Evolutionary conservation across 768 basidiomycete genomes (phyloP).

Genomic region (Psilocybe subaeruginosa): DNA sequence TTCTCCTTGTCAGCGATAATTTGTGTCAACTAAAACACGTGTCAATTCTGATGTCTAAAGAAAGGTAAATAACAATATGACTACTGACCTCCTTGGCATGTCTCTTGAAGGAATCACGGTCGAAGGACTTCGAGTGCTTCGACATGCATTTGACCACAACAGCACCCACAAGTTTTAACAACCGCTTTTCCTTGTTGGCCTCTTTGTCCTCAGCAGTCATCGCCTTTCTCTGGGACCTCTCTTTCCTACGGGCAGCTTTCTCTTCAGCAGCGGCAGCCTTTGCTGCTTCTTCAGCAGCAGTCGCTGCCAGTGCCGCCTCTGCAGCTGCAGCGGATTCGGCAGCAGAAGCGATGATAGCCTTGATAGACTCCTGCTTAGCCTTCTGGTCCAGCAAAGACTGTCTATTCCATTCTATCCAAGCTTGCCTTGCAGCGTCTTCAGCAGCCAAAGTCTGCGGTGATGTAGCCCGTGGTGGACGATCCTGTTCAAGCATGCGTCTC

Average conservation of each 20-base stretch:
- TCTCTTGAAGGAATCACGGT: slow-evolving; percentile 87
- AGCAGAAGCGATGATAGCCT: slow-evolving; percentile 41
- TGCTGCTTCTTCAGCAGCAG: slow-evolving; percentile 30
- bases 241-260: slow-evolving; percentile 36
- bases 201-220: slow-evolving; percentile 62
- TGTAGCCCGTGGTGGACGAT: not conserved
- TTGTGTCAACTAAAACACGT: slow-evolving; percentile 71
- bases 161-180: slow-evolving; percentile 82
- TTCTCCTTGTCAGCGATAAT: slow-evolving; percentile 95
- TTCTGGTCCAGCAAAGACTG: slow-evolving; percentile 7
- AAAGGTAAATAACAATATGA: not conserved
- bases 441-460: not conserved
- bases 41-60: not conserved
- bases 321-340: slow-evolving; percentile 33
- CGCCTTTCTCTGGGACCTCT: slow-evolving; percentile 42
- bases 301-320: slow-evolving; percentile 30
- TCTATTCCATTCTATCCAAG: not conserved
- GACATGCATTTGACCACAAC: slow-evolving; percentile 94
- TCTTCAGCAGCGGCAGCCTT: slow-evolving; percentile 34
- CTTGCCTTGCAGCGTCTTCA: not conserved
- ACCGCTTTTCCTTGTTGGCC: slow-evolving; percentile 76
- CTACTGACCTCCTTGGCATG: slow-evolving; percentile 86
- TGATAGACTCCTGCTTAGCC: slow-evolving; percentile 28
- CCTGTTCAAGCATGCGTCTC: not conserved
- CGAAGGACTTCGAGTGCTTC: slow-evolving; percentile 78